Evolutionary conservation across 768 basidiomycete genomes (phyloP).

Genomic region (Gloeophyllum trabeum): DNA sequence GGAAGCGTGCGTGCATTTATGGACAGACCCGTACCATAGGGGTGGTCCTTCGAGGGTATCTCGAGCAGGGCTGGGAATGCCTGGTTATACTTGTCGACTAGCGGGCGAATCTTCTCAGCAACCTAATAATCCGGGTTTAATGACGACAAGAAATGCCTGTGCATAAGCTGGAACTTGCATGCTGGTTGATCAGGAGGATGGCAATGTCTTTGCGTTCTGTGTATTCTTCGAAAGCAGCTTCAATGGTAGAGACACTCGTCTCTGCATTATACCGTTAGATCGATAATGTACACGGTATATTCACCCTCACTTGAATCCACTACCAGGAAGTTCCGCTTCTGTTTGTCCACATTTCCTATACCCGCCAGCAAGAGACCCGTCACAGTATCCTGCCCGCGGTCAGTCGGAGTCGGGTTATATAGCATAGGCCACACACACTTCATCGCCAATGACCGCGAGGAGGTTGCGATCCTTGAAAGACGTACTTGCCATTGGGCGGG

Average conservation of each 20-base stretch:
- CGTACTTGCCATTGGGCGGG: slow-evolving; percentile 36
- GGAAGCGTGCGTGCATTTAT: too few relatives aligned
- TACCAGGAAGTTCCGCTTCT: slow-evolving; percentile 96
- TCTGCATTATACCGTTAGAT: slow-evolving; percentile 32
- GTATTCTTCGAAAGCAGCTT: slow-evolving; percentile 88
- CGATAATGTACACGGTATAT: not conserved
- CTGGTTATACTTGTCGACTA: slow-evolving; percentile 91
- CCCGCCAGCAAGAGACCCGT: slow-evolving; percentile 94
- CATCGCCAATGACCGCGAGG: slow-evolving; percentile 95
- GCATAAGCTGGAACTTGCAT: slow-evolving; percentile 42
- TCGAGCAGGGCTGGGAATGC: slow-evolving; percentile 95
- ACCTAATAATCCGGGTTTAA: slow-evolving; percentile 38
- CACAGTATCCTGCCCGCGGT: slow-evolving; percentile 73
- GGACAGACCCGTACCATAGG: slow-evolving; percentile 72
- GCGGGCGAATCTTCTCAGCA: slow-evolving; percentile 93
- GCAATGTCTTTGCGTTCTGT: slow-evolving; percentile 93
- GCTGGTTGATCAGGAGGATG: slow-evolving; percentile 96
- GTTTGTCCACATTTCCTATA: slow-evolving; percentile 82
- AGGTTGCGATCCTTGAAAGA: slow-evolving; percentile 76
- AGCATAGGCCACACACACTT: slow-evolving; percentile 37
- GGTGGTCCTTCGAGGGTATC: slow-evolving; percentile 97
- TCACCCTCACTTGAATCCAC: slow-evolving; percentile 79
- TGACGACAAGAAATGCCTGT: slow-evolving; percentile 1
- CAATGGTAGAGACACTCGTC: slow-evolving; percentile 84
- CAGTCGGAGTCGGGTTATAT: not conserved